A percentile compares a stretch with the other conserved stretches of the same genome.
Evolutionary conservation across 139 green algal species (phyloP).

Genomic region (Zygnema circumcarinatum): DNA sequence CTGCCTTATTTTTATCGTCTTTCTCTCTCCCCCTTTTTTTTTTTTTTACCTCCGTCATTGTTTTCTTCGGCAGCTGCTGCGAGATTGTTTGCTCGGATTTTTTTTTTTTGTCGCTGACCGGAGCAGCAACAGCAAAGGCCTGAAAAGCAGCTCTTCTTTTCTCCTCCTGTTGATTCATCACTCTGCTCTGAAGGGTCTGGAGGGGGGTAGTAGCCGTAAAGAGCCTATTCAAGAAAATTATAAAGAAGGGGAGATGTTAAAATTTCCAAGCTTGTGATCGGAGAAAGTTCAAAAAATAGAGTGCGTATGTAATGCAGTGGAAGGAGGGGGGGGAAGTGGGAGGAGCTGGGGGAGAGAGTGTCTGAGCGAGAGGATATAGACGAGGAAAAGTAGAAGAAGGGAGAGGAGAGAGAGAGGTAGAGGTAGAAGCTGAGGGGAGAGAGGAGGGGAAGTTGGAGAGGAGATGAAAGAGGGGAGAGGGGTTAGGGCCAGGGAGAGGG

Average conservation of each 20-base stretch:
- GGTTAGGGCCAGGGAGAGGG: not conserved
- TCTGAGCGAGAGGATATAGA: no score
- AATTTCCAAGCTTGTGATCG: no score
- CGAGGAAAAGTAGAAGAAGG: no score
- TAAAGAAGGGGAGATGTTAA: not conserved
- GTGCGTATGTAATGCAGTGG: no score
- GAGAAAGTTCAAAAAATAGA: no score
- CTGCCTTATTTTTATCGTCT: no score
- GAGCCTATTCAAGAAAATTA: conserved; percentile 18
- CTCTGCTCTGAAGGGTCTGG: conserved; percentile 11
- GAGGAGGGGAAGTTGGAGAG: not conserved
- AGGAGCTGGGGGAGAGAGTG: no score
- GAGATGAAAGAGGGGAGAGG: not conserved
- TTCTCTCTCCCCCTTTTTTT: no score
- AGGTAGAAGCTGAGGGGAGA: no score
- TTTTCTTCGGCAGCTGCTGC: not conserved
- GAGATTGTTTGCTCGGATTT: not conserved
- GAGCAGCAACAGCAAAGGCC: conserved; percentile 38
- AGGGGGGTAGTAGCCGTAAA: conserved; percentile 46
- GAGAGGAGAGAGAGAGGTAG: no score
- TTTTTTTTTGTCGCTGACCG: conserved; percentile 7
- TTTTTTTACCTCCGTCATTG: not conserved
- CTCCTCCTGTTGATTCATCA: not conserved
- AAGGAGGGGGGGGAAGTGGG: no score
- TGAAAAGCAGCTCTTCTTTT: not conserved